These are phyloP conservation scores for Phytophthora megakarya DNA, from an alignment of 352 stramenopile species.

Conservation along the genomic window DNA sequence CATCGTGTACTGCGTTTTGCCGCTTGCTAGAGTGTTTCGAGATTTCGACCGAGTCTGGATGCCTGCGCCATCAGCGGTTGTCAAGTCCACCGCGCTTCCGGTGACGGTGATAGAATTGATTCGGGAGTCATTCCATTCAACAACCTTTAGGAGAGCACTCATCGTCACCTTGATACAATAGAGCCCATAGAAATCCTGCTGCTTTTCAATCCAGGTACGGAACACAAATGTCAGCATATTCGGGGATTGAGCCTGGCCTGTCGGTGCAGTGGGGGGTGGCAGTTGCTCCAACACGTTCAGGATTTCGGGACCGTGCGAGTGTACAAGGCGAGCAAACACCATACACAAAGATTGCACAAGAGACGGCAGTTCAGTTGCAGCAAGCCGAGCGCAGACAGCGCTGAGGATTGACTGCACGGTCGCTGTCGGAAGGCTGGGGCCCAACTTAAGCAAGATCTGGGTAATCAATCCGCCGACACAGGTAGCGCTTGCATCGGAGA, in stretches of 20 bases:
- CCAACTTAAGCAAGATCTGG: conserved; percentile 78
- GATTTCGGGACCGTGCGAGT: conserved; percentile 71
- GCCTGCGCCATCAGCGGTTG: conserved; percentile 1
- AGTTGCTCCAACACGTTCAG: conserved; percentile 76
- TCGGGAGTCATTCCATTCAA: conserved; percentile 76
- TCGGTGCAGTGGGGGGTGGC: conserved; percentile 38
- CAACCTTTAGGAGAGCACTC: conserved; percentile 72
- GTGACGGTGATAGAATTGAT: conserved; percentile 69
- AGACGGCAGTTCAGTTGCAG: conserved; percentile 67
- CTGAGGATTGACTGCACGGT: conserved; percentile 81
- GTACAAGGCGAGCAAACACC: conserved; percentile 81
- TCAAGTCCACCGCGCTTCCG: conserved; percentile 50
- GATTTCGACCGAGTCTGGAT: conserved; percentile 69
- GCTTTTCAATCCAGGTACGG: conserved; percentile 82
- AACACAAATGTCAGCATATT: conserved; percentile 86
- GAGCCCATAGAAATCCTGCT: conserved; percentile 82
- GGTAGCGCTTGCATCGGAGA: conserved; percentile 76
- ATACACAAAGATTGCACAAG: conserved; percentile 82
- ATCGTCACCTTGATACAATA: conserved; percentile 88
- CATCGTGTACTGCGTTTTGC: conserved; percentile 50
- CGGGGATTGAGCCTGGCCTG: conserved; percentile 27
- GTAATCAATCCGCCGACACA: conserved; percentile 81
- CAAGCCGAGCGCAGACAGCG: conserved; percentile 71
- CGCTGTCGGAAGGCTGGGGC: conserved; percentile 52
- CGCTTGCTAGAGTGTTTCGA: conserved; percentile 34